phyloP scores from a whole-genome alignment of 225 moss, liverwort and hornwort genomes.

The Sphagnum tenellum region DNA sequence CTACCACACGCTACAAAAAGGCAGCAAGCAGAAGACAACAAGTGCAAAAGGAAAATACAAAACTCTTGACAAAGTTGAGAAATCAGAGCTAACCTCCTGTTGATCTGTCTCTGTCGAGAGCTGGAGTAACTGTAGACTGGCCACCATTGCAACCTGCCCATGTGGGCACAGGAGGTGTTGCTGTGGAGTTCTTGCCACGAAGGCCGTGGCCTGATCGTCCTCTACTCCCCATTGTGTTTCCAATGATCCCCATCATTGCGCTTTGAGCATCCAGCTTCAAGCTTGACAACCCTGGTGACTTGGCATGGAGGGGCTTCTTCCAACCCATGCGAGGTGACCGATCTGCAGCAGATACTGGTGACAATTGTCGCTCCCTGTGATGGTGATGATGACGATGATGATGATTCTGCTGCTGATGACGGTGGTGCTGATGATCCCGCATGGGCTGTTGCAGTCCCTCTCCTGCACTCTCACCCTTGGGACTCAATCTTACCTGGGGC shows the following conservation, averaged over 20 bases:
- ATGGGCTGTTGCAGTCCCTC: too few relatives aligned
- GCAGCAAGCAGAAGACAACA: too few relatives aligned
- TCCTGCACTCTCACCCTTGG: not conserved
- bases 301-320: conserved; percentile 8
- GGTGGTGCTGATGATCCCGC: not conserved
- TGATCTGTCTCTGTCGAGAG: conserved; percentile 10
- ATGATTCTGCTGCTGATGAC: conserved; percentile 11
- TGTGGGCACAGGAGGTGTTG: conserved; percentile 1
- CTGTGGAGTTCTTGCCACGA: conserved; percentile 8
- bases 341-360: conserved; percentile 7
- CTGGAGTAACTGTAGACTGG: conserved; percentile 19
- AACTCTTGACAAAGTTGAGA: not conserved
- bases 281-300: conserved; percentile 2
- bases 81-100: not conserved
- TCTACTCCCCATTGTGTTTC: conserved; percentile 9
- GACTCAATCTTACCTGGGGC: conserved; percentile 3
- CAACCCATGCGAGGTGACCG: conserved; percentile 14
- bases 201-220: conserved; percentile 3
- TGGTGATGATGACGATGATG: conserved; percentile 9
- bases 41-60: not conserved
- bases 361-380: conserved; percentile 1
- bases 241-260: not conserved
- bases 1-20: too few relatives aligned
- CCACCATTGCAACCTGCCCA: conserved; percentile 20
- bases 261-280: conserved; percentile 11